Percentiles rank a stretch among this genome's conserved stretches.
These are phyloP conservation scores for Sugiyamaella grinbergsii DNA, from an alignment of 1,139 yeast genomes.

Conservation along the genomic window DNA sequence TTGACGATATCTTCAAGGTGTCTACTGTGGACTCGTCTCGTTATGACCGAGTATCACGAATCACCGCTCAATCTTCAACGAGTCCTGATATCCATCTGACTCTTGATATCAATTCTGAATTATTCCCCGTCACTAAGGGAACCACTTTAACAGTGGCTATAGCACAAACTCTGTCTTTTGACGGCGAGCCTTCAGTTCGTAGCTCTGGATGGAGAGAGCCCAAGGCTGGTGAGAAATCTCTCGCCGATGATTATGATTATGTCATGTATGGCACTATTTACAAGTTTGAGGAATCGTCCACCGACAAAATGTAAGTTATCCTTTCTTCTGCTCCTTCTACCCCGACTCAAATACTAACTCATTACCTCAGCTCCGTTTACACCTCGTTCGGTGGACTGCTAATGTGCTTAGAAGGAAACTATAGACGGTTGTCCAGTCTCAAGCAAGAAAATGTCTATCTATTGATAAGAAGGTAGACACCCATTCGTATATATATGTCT, in stretches of 20 bases:
- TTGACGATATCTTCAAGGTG: slow-evolving; percentile 91
- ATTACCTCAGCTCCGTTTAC: slow-evolving; percentile 69
- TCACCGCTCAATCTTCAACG: slow-evolving; percentile 85
- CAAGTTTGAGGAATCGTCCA: slow-evolving; percentile 87
- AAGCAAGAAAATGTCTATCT: slow-evolving; percentile 94
- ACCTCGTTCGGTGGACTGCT: slow-evolving; percentile 95
- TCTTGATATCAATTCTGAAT: slow-evolving; percentile 87
- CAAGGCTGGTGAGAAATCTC: slow-evolving; percentile 73
- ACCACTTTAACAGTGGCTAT: slow-evolving; percentile 87
- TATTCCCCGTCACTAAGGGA: slow-evolving; percentile 79
- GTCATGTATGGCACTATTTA: slow-evolving; percentile 99
- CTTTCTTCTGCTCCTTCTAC: too few species aligned
- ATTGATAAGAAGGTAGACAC: slow-evolving; percentile 66
- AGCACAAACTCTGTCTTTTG: slow-evolving; percentile 69
- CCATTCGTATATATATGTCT: neutral
- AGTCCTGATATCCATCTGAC: slow-evolving; percentile 82
- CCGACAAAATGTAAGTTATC: slow-evolving; percentile 51
- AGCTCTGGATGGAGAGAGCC: slow-evolving; percentile 86
- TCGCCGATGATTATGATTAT: slow-evolving; percentile 96
- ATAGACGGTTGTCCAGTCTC: slow-evolving; percentile 81
- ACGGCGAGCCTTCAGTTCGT: slow-evolving; percentile 54
- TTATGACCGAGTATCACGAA: slow-evolving; percentile 89
- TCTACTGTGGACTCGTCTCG: slow-evolving; percentile 85
- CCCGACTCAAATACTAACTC: slow-evolving; percentile 40
- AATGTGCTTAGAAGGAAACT: slow-evolving; percentile 93